Evolutionary conservation across 2,329 filamentous ascomycete genomes (phyloP).

Genomic region (Arthrobotrys pseudoclavata): DNA sequence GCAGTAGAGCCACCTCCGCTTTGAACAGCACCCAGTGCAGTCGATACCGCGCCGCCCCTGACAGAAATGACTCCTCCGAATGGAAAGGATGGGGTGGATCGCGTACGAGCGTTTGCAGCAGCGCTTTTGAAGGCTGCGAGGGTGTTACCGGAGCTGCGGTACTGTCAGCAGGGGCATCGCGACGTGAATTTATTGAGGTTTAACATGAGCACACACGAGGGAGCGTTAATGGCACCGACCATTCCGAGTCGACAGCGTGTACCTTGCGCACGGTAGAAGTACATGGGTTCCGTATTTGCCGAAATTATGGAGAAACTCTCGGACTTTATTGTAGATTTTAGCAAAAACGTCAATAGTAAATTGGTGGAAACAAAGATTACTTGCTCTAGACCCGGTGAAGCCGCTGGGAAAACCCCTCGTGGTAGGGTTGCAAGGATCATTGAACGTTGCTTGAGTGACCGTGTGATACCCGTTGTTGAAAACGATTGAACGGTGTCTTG

Average conservation of each 20-base stretch:
- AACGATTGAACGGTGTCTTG: constrained; percentile 64
- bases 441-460: constrained; percentile 81
- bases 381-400: constrained; percentile 35
- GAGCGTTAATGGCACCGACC: constrained; percentile 55
- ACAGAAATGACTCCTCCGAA: constrained; percentile 44
- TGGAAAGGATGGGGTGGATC: constrained; percentile 21
- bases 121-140: constrained; percentile 49
- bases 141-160: constrained; percentile 38
- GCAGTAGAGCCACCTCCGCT: constrained; percentile 13
- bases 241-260: constrained; percentile 51
- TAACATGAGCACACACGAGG: constrained; percentile 27
- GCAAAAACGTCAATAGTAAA: neutral
- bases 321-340: constrained; percentile 26
- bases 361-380: neutral
- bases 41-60: constrained; percentile 34
- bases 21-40: constrained; percentile 32
- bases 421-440: constrained; percentile 77
- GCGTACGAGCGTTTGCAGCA: constrained; percentile 16
- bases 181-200: neutral
- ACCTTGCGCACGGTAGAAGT: constrained; percentile 40
- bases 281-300: constrained; percentile 68
- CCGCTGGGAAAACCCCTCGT: constrained; percentile 60
- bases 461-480: constrained; percentile 75
- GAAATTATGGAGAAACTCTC: constrained; percentile 78
- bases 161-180: neutral